These are phyloP conservation scores for Pythium rhizo-oryzae DNA, from an alignment of 352 stramenopile species.

Conservation along the genomic window DNA sequence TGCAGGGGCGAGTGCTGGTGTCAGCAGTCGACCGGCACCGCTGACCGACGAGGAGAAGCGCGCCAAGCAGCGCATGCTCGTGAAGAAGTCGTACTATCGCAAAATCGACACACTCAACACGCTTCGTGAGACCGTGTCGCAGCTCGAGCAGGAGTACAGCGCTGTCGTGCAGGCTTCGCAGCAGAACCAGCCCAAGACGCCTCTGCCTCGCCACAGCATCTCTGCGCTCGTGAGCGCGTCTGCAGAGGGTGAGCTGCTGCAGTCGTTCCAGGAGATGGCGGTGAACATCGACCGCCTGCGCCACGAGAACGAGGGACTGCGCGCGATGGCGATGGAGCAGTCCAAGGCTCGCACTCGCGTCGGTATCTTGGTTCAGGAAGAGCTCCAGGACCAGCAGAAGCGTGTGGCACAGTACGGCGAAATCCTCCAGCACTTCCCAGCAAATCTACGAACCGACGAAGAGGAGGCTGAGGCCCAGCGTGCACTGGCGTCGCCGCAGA, in stretches of 20 bases:
- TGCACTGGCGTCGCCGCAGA: conserved; percentile 5
- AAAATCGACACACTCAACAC: conserved; percentile 74
- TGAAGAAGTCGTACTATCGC: conserved; percentile 75
- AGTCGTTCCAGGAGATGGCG: conserved; percentile 53
- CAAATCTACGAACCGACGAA: conserved; percentile 8
- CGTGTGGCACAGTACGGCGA: conserved; percentile 16
- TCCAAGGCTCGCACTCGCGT: conserved; percentile 56
- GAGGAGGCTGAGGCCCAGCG: conserved; percentile 7
- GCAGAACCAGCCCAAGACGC: conserved; percentile 10
- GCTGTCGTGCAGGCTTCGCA: conserved; percentile 29
- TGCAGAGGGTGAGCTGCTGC: conserved; percentile 43
- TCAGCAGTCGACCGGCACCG: conserved; percentile 4
- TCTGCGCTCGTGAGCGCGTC: conserved; percentile 15
- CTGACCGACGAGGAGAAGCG: conserved; percentile 62
- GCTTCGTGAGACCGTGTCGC: conserved; percentile 48
- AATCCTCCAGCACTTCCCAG: conserved; percentile 21
- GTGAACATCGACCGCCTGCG: conserved; percentile 59
- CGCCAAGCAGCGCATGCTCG: conserved; percentile 68
- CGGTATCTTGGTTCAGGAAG: conserved; percentile 58
- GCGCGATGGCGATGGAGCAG: conserved; percentile 53
- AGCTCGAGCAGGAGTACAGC: conserved; percentile 54
- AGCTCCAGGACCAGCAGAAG: conserved; percentile 43
- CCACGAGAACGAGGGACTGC: conserved; percentile 60
- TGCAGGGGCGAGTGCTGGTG: neutral
- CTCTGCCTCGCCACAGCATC: conserved; percentile 24